These are phyloP conservation scores for Leishmania aethiopica DNA, from an alignment of 208 protist species.

Conservation along the genomic window DNA sequence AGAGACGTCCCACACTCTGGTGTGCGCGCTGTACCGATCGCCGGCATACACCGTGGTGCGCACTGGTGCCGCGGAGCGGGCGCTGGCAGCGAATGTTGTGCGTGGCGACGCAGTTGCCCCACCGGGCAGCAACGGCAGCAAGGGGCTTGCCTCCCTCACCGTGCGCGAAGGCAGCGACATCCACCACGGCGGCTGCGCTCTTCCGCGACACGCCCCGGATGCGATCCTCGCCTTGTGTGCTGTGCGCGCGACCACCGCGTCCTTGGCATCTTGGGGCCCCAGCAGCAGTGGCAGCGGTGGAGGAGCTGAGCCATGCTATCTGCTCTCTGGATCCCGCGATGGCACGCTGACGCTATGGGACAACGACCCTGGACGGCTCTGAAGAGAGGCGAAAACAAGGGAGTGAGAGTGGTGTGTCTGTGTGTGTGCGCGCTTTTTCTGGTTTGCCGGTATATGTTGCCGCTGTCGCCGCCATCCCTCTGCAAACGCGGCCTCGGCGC, in stretches of 20 bases:
- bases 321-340: constrained; percentile 63
- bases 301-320: constrained; percentile 16
- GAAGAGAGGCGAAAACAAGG: not conserved
- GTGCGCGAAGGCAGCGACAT: constrained; percentile 3
- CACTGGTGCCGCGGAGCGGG: not conserved
- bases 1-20: constrained; percentile 47
- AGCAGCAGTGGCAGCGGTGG: not conserved
- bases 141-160: constrained; percentile 6
- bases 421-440: not conserved
- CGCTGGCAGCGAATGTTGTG: not conserved
- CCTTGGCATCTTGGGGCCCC: not conserved
- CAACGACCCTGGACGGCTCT: constrained; percentile 18
- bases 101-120: not conserved
- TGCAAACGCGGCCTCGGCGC: not conserved
- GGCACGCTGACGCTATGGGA: constrained; percentile 68
- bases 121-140: not conserved
- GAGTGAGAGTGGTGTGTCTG: not conserved
- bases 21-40: constrained; percentile 37
- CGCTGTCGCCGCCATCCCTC: not conserved
- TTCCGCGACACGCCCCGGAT: constrained; percentile 55
- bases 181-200: not conserved
- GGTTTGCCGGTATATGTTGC: not conserved
- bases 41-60: constrained; percentile 32
- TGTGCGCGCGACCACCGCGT: constrained; percentile 8
- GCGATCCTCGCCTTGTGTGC: constrained; percentile 58